A percentile compares a stretch with the other conserved stretches of the same genome.
Conservation (phyloP, 805 yeast genomes). For the Candida andamanensis region DNA sequence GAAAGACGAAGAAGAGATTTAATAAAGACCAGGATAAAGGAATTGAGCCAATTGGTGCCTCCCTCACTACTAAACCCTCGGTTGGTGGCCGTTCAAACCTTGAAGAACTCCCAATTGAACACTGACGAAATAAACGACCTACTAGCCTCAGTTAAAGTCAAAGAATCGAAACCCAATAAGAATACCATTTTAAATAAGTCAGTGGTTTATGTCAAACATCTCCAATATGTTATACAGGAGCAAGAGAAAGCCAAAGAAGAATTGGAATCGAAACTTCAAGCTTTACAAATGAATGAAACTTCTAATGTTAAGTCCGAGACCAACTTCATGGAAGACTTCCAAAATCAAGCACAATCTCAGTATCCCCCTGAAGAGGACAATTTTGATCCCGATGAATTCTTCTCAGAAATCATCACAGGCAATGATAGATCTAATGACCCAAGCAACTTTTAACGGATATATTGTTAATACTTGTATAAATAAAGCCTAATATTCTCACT, state of each 20-base stretch:
- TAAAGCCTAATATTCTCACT: too few species aligned
- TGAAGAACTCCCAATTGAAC: conserved; percentile 25
- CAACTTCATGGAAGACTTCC: conserved; percentile 13
- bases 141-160: conserved; percentile 38
- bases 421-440: conserved; percentile 4
- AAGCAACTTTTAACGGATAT: conserved; percentile 1
- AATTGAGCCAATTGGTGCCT: conserved; percentile 76
- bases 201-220: conserved; percentile 71
- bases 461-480: too few species aligned
- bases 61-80: conserved; percentile 56
- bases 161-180: conserved; percentile 77
- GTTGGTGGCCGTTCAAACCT: conserved; percentile 38
- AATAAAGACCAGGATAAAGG: conserved; percentile 84
- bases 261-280: conserved; percentile 24
- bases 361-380: conserved; percentile 10
- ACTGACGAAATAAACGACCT: conserved; percentile 32
- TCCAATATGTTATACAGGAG: conserved; percentile 53
- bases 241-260: conserved; percentile 48
- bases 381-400: conserved; percentile 24
- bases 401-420: conserved; percentile 19
- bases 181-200: conserved; percentile 70
- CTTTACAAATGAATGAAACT: conserved; percentile 9
- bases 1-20: conserved; percentile 88
- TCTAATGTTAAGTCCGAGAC: conserved; percentile 1
- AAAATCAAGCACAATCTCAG: conserved; percentile 8